Conservation (phyloP, 345 rosid species). For the Rhodomyrtus tomentosa region DNA sequence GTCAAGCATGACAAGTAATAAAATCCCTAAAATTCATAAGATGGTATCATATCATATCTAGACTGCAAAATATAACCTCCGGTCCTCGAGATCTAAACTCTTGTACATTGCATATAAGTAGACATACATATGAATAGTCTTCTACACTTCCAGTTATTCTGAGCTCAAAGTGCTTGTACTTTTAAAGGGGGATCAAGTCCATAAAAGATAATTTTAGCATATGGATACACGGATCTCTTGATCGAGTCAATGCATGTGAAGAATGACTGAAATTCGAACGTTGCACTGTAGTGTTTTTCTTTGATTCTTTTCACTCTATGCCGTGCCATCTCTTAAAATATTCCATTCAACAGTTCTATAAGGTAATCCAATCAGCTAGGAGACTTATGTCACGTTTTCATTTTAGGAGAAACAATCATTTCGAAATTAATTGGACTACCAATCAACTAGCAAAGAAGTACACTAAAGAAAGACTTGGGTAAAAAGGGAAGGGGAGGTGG, state of each 20-base stretch:
- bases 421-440: neutral
- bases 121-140: neutral
- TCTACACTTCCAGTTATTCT: neutral
- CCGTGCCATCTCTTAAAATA: neutral
- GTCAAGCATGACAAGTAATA: neutral
- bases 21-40: neutral
- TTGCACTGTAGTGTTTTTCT: neutral
- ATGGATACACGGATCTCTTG: neutral
- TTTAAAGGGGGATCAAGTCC: neutral
- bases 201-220: neutral
- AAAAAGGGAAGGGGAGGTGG: neutral
- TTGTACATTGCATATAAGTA: neutral
- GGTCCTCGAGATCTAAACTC: neutral
- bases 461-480: neutral
- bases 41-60: neutral
- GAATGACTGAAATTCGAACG: neutral
- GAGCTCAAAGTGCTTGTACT: neutral
- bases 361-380: neutral
- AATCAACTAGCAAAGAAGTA: neutral
- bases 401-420: neutral
- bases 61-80: neutral
- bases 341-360: neutral
- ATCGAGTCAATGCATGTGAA: neutral
- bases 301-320: neutral
- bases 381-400: neutral